phyloP scores from a whole-genome alignment of 495 filamentous ascomycete species.

The Hypoxylon trugodes region DNA sequence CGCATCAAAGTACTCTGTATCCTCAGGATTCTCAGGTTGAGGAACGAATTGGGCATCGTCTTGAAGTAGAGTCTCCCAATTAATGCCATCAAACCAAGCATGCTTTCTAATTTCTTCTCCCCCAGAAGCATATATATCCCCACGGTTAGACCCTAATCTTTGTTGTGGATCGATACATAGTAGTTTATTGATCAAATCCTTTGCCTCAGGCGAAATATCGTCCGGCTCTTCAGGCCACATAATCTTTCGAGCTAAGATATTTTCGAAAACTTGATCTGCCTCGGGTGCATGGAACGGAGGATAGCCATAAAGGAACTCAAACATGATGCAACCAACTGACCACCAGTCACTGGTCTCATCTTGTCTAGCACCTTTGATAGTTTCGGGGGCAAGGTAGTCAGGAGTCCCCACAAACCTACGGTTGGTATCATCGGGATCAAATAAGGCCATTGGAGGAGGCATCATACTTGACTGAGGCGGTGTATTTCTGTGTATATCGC shows the following conservation, averaged over 20 bases:
- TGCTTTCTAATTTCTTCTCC: conserved; percentile 91
- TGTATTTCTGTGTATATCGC: conserved; percentile 52
- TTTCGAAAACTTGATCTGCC: conserved; percentile 95
- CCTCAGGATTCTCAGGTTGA: conserved; percentile 89
- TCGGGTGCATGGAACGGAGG: conserved; percentile 92
- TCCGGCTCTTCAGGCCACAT: conserved; percentile 84
- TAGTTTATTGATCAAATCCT: conserved; percentile 90
- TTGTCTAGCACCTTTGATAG: conserved; percentile 91
- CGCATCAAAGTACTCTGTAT: conserved; percentile 97
- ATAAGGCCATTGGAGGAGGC: conserved; percentile 93
- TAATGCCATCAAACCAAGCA: conserved; percentile 85
- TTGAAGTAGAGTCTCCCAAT: conserved; percentile 89
- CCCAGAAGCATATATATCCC: conserved; percentile 79
- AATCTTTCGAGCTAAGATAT: conserved; percentile 88
- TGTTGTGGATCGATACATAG: conserved; percentile 82
- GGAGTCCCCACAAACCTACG: conserved; percentile 96
- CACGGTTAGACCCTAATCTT: conserved; percentile 83
- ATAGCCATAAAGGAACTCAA: conserved; percentile 89
- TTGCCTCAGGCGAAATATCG: conserved; percentile 80
- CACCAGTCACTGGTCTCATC: conserved; percentile 99
- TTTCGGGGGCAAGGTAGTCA: conserved; percentile 96
- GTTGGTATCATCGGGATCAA: conserved; percentile 93
- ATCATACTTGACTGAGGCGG: conserved; percentile 84
- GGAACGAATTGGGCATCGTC: conserved; percentile 97
- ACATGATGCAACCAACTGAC: conserved; percentile 97